A percentile compares a stretch with the other conserved stretches of the same genome.
Evolutionary conservation across 2,329 filamentous ascomycete genomes (phyloP).

Genomic region (Colletotrichum sp.): DNA sequence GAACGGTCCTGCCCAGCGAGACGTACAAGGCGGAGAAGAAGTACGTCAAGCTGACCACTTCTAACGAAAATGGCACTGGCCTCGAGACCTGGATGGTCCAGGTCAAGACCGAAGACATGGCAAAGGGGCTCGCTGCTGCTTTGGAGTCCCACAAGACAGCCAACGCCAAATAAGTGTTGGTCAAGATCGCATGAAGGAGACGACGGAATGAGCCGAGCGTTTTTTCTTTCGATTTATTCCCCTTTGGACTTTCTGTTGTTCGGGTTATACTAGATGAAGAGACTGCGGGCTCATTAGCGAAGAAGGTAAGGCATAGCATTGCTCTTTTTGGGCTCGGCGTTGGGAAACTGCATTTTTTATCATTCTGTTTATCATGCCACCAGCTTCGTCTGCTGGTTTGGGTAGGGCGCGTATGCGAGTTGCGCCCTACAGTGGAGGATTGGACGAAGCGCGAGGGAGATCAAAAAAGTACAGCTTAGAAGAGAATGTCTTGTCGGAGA

Average conservation of each 20-base stretch:
- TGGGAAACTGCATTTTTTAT: neutral
- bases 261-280: slow-evolving; percentile 16
- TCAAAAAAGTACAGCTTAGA: neutral
- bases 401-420: neutral
- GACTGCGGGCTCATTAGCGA: slow-evolving; percentile 5
- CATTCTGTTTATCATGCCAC: neutral
- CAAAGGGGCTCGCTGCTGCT: slow-evolving; percentile 30
- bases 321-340: slow-evolving; percentile 11
- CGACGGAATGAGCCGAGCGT: neutral
- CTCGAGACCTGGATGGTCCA: slow-evolving; percentile 75
- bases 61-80: slow-evolving; percentile 61
- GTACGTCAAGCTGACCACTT: slow-evolving; percentile 63
- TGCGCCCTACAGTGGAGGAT: neutral
- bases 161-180: slow-evolving; percentile 52
- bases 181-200: neutral
- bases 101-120: slow-evolving; percentile 68
- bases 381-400: neutral
- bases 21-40: slow-evolving; percentile 68
- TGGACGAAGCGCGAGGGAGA: neutral
- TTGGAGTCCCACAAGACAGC: slow-evolving; percentile 50
- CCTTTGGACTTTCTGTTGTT: neutral
- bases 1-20: slow-evolving; percentile 63
- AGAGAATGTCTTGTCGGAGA: neutral
- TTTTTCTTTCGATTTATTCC: slow-evolving; percentile 1
- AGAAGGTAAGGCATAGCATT: slow-evolving; percentile 22